These are phyloP conservation scores for Paraleonurus japonicus DNA, from an alignment of 257 asterid species.

Conservation along the genomic window DNA sequence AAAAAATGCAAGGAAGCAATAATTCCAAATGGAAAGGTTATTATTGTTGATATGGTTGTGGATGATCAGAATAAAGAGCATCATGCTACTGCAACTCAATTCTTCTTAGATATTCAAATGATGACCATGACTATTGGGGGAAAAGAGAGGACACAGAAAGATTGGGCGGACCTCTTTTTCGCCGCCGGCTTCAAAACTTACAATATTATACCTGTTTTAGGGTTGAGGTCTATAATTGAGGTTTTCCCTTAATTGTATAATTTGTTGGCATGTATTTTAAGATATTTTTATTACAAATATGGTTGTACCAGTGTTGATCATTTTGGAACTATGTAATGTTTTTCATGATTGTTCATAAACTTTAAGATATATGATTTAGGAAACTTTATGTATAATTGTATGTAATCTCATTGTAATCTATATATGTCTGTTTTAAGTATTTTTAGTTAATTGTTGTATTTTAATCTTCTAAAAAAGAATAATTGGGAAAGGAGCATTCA, in stretches of 20 bases:
- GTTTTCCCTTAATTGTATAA: not conserved
- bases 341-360: too few species aligned
- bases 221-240: not conserved
- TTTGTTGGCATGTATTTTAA: too few species aligned
- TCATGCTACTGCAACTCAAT: not conserved
- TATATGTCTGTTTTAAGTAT: too few species aligned
- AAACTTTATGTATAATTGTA: too few species aligned
- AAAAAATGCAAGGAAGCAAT: slow-evolving; percentile 19
- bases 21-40: slow-evolving; percentile 8
- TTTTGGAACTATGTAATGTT: too few species aligned
- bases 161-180: slow-evolving; percentile 1
- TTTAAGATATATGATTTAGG: too few species aligned
- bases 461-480: too few species aligned
- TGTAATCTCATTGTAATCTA: too few species aligned
- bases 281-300: too few species aligned
- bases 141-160: slow-evolving; percentile 12
- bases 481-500: too few species aligned
- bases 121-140: not conserved
- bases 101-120: not conserved
- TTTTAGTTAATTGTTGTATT: too few species aligned
- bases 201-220: not conserved
- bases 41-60: slow-evolving; percentile 10
- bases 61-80: not conserved
- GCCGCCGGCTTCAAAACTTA: slow-evolving; percentile 3
- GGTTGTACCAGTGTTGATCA: too few species aligned